Conservation (phyloP, 2,329 filamentous ascomycete genomes). For the Diaporthe caulivora region DNA sequence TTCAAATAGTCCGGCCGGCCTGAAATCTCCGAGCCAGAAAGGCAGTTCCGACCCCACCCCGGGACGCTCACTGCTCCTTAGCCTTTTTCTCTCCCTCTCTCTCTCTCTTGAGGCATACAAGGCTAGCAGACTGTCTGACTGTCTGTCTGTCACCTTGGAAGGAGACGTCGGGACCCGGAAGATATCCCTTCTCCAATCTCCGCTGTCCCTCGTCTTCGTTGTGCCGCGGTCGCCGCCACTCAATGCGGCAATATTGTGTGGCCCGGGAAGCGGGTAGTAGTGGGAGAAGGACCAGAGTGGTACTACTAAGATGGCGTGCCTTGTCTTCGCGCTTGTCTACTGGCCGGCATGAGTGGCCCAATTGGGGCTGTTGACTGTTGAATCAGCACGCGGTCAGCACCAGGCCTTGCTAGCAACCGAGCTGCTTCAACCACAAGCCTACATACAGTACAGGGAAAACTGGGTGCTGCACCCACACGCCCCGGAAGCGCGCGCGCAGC, state of each 20-base stretch:
- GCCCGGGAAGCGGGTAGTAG: not conserved
- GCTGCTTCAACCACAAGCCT: not conserved
- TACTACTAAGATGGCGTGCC: slow-evolving; percentile 7
- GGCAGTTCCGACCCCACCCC: not conserved
- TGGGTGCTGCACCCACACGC: not conserved
- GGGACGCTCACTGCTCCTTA: not conserved
- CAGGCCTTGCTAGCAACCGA: not conserved
- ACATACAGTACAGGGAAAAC: not conserved
- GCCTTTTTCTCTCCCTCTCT: not conserved
- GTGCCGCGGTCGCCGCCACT: not conserved
- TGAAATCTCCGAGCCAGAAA: slow-evolving; percentile 20
- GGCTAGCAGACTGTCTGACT: no score
- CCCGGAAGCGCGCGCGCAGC: not conserved
- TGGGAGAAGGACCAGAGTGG: not conserved
- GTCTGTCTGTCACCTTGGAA: not conserved
- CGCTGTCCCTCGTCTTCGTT: slow-evolving; percentile 14
- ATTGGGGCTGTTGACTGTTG: slow-evolving; percentile 3
- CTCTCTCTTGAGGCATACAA: not conserved
- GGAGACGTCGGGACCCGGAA: not conserved
- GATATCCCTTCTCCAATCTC: not conserved
- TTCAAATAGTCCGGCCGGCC: slow-evolving; percentile 6
- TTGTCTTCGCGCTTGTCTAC: slow-evolving; percentile 4
- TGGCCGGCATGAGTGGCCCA: not conserved
- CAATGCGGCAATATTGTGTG: not conserved
- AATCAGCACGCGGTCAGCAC: slow-evolving; percentile 17